phyloP scores from a whole-genome alignment of 1,139 yeast species.

The Yamadazyma atlantica region DNA sequence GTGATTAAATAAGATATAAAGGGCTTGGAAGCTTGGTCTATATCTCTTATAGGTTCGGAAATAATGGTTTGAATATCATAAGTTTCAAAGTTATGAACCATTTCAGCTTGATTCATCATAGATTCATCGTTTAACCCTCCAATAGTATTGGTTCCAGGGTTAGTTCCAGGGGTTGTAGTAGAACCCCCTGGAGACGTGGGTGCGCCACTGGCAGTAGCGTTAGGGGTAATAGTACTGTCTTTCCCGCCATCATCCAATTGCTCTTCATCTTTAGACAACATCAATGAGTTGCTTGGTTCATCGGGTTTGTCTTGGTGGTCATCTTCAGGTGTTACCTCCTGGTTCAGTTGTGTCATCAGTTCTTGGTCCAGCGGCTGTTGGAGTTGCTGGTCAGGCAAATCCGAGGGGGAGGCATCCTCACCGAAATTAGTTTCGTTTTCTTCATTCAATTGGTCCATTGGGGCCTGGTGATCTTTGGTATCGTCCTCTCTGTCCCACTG shows the following conservation, averaged over 20 bases:
- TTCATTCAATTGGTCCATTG: slow-evolving; percentile 7
- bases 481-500: slow-evolving; percentile 56
- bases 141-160: neutral
- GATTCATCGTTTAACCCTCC: neutral
- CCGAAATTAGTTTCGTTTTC: slow-evolving; percentile 5
- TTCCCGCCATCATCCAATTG: neutral
- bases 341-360: too few species aligned
- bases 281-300: slow-evolving; percentile 17
- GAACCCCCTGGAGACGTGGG: too few species aligned
- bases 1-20: slow-evolving; percentile 78
- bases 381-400: too few species aligned
- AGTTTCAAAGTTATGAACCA: slow-evolving; percentile 17
- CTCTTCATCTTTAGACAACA: slow-evolving; percentile 6
- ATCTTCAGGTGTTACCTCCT: neutral
- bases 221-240: too few species aligned
- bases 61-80: slow-evolving; percentile 47
- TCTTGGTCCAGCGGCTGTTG: too few species aligned
- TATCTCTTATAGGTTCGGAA: slow-evolving; percentile 72
- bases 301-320: slow-evolving; percentile 7
- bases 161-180: too few species aligned
- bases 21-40: slow-evolving; percentile 74
- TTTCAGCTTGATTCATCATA: slow-evolving; percentile 2
- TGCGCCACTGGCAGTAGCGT: too few species aligned
- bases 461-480: slow-evolving; percentile 7
- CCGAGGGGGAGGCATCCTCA: neutral